Evolutionary conservation across 306 rosid genomes (phyloP).

Genomic region (Dryas octopetala): DNA sequence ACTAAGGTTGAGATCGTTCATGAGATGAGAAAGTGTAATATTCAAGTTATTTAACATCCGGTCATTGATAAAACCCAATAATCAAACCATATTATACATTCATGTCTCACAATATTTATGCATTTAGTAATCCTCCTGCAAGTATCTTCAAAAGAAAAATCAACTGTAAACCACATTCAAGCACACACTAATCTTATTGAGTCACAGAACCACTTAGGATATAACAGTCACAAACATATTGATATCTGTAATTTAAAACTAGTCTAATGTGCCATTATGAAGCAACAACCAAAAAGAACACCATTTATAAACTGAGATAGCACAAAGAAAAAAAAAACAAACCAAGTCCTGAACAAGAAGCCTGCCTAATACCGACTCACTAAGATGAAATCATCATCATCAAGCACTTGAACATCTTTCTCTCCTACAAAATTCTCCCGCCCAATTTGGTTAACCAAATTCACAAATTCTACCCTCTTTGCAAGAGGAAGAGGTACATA

Average conservation of each 20-base stretch:
- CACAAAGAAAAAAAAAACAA: background rate
- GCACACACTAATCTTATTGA: background rate
- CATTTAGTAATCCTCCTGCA: background rate
- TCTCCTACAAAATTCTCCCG: slow-evolving; percentile 81
- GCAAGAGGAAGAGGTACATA: slow-evolving; percentile 81
- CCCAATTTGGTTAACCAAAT: slow-evolving; percentile 71
- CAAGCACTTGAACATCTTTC: slow-evolving; percentile 68
- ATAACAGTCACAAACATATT: background rate
- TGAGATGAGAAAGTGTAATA: too few relatives aligned
- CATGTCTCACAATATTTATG: background rate
- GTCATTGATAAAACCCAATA: background rate
- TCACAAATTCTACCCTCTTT: slow-evolving; percentile 70
- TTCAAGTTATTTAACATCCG: too few relatives aligned
- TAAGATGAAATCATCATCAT: slow-evolving; percentile 58
- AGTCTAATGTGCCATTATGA: background rate
- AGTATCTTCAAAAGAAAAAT: too few relatives aligned
- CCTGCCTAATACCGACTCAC: slow-evolving; percentile 54
- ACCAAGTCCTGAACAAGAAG: background rate
- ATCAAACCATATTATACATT: background rate
- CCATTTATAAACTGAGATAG: background rate
- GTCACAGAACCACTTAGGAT: background rate
- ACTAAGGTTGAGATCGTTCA: too few relatives aligned
- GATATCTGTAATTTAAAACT: background rate
- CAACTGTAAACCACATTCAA: background rate
- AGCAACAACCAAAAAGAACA: background rate